These are phyloP conservation scores for Lepiota venenata DNA, from an alignment of 768 basidiomycete genomes.

Conservation along the genomic window DNA sequence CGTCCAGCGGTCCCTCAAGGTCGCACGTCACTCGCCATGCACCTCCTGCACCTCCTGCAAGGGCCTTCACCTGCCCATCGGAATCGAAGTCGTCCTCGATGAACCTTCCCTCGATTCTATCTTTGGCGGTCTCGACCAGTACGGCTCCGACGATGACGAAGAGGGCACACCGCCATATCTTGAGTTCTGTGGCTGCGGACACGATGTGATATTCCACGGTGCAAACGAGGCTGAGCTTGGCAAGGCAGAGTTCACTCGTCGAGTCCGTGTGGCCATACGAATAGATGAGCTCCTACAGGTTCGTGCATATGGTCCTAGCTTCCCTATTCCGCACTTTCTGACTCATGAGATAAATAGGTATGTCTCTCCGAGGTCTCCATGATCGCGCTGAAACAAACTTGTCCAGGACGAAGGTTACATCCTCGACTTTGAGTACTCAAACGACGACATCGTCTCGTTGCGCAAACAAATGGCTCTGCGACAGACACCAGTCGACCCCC, in stretches of 20 bases:
- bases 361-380: not conserved
- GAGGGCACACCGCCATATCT: conserved; percentile 58
- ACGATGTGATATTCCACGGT: conserved; percentile 62
- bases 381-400: not conserved
- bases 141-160: conserved; percentile 72
- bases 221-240: conserved; percentile 56
- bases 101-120: conserved; percentile 45
- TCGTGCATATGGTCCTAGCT: conserved; percentile 21
- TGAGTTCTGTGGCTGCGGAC: conserved; percentile 66
- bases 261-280: conserved; percentile 71
- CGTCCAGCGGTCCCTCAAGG: conserved; percentile 62
- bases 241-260: conserved; percentile 63
- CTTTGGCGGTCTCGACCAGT: conserved; percentile 54
- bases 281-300: conserved; percentile 85
- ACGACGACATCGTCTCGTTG: conserved; percentile 66
- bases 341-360: conserved; percentile 7
- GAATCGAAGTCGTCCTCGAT: conserved; percentile 58
- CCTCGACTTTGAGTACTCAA: conserved; percentile 75
- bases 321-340: conserved; percentile 12
- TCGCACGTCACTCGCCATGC: conserved; percentile 80
- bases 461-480: conserved; percentile 64
- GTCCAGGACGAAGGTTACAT: conserved; percentile 69
- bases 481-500: conserved; percentile 45
- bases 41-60: conserved; percentile 58
- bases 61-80: conserved; percentile 66